A percentile compares a stretch with the other conserved stretches of the same genome.
These are phyloP conservation scores for Diaporthe vaccinii DNA, from an alignment of 2,329 filamentous ascomycete species.

Conservation along the genomic window DNA sequence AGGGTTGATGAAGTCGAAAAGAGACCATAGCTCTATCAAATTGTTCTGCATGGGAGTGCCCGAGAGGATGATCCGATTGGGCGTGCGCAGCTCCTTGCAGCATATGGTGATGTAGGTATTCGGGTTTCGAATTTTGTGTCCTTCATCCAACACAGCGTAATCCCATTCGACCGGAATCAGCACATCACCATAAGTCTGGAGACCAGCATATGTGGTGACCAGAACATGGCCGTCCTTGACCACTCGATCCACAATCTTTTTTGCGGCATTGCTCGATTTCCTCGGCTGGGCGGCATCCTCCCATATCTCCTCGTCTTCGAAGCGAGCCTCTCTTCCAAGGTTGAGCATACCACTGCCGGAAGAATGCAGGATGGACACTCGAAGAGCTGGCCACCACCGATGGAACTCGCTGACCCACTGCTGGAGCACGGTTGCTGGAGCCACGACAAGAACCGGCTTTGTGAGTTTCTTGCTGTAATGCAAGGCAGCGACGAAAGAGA, in stretches of 20 bases:
- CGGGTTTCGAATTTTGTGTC: slow-evolving; percentile 97
- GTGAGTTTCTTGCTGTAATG: slow-evolving; percentile 90
- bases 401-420: slow-evolving; percentile 99
- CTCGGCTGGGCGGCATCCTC: slow-evolving; percentile 59
- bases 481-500: slow-evolving; percentile 87
- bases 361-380: slow-evolving; percentile 94
- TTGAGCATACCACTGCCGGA: slow-evolving; percentile 98
- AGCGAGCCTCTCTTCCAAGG: slow-evolving; percentile 72
- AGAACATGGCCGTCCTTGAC: slow-evolving; percentile 89
- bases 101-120: slow-evolving; percentile 95
- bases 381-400: slow-evolving; percentile 98
- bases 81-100: slow-evolving; percentile 92
- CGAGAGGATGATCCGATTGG: slow-evolving; percentile 92
- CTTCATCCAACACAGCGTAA: slow-evolving; percentile 94
- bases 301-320: slow-evolving; percentile 67
- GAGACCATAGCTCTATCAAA: slow-evolving; percentile 91
- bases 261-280: slow-evolving; percentile 77
- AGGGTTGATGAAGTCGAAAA: slow-evolving; percentile 98
- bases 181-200: slow-evolving; percentile 91
- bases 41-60: slow-evolving; percentile 99
- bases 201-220: slow-evolving; percentile 93
- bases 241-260: slow-evolving; percentile 85
- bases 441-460: slow-evolving; percentile 91
- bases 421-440: slow-evolving; percentile 92
- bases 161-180: slow-evolving; percentile 90